Evolutionary conservation across 2,329 filamentous ascomycete species (phyloP), one percentile per base, ranked within the genome.

Genomic region (Epichloe uncinata): DNA sequence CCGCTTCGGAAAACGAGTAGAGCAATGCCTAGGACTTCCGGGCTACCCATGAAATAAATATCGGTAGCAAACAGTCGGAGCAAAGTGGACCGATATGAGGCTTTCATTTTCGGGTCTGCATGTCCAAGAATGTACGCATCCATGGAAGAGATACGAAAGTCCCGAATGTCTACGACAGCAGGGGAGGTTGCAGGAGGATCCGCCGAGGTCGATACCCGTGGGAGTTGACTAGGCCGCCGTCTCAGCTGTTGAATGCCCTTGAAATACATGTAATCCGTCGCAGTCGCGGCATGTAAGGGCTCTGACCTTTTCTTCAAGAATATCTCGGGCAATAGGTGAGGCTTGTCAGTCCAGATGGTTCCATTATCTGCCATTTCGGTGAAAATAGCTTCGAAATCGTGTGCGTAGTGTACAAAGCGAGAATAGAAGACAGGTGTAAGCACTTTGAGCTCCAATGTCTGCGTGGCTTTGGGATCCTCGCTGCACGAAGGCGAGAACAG

Each of bases 341-440:
- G 74, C 12, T 70, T 70, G 5, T 79, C 78, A 9, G 82, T 63
- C 66, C 70, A 74, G 7, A 83, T 61, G 0, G 81, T 85, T 38
- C 70, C 66, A 54, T 73, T 82, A 51, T 80, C 78, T 42, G 75
- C 62, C 58, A 78, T 60, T 59, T 85, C 81, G 52, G 73, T 72
- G 50, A 81, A 77, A 33, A 85, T 67, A 1, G 78, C 80, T 56
- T 83, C 78, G 16, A 78, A 70, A 20, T 78, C 76, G 57, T 82
- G 72, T 0, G 75, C 69, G 58, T 86, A 85, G 54, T 77, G 72
- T 0, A 81, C 70, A 45, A 86, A 80, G 30, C 81, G 74, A 12
- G 76, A 73, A 66, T 87, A 87, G 59, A 87, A 87, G 0, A 67
- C 69, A 1, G 84, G 82, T 0, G 79, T 82, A 18, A 84, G 62